Percentiles rank a stretch among this genome's conserved stretches.
These are phyloP conservation scores for Rhodotorula glutinis DNA, from an alignment of 1,284 basidiomycete genomes.

Conservation along the genomic window DNA sequence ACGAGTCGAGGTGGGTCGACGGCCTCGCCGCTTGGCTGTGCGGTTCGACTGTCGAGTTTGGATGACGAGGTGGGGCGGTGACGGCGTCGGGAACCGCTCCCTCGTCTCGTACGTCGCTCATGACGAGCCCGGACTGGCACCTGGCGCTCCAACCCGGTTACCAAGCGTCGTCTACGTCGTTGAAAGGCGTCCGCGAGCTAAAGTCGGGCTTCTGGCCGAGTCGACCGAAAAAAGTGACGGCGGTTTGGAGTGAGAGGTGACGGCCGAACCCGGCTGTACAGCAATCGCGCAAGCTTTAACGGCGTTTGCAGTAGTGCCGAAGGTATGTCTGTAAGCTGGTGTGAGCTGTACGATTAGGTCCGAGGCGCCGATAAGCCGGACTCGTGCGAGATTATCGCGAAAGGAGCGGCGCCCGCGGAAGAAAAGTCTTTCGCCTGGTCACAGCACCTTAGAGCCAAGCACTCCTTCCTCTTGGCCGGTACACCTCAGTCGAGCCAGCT, in stretches of 20 bases:
- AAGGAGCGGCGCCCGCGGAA: neutral
- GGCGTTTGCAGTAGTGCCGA: no score
- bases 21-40: neutral
- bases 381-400: no score
- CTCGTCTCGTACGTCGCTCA: neutral
- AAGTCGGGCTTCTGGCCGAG: neutral
- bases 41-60: neutral
- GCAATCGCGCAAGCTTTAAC: no score
- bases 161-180: neutral
- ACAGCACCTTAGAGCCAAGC: no score
- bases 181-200: neutral
- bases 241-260: neutral
- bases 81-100: neutral
- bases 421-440: neutral
- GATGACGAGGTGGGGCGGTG: neutral
- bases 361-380: neutral
- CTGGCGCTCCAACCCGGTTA: no score
- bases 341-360: no score
- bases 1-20: conserved; percentile 1
- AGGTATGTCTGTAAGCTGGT: no score
- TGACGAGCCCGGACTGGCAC: neutral
- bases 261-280: neutral
- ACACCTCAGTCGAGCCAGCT: no score
- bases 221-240: conserved; percentile 2
- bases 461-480: no score